A percentile compares a stretch with the other conserved stretches of the same genome.
These are phyloP conservation scores for Lentinula detonsa DNA, from an alignment of 768 basidiomycete species.

Conservation along the genomic window DNA sequence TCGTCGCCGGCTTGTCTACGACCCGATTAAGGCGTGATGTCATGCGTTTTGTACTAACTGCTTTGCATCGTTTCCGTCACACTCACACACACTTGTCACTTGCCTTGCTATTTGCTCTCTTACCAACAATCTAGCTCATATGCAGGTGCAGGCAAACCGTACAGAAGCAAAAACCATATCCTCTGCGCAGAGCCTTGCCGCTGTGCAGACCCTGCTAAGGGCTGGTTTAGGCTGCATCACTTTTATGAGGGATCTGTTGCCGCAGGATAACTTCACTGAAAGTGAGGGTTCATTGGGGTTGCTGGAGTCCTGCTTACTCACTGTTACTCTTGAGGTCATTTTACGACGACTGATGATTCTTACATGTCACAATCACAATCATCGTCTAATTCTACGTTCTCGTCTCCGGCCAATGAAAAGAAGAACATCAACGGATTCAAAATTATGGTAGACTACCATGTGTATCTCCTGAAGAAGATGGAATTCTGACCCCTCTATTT, in stretches of 20 bases:
- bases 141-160: conserved; percentile 34
- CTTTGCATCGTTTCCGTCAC: no score
- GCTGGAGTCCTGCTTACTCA: conserved; percentile 1
- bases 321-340: conserved; percentile 34
- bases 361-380: conserved; percentile 19
- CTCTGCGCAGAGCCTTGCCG: conserved; percentile 56
- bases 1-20: no score
- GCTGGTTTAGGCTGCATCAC: conserved; percentile 75
- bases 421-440: conserved; percentile 58
- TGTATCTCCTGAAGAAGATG: neutral
- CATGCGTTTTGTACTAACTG: no score
- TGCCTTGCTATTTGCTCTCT: no score
- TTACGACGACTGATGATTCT: conserved; percentile 45
- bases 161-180: conserved; percentile 41
- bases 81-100: no score
- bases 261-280: conserved; percentile 73
- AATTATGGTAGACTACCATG: conserved; percentile 43
- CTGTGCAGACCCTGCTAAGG: conserved; percentile 65
- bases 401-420: conserved; percentile 24
- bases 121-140: conserved; percentile 7
- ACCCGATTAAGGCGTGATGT: no score
- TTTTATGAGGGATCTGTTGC: conserved; percentile 70
- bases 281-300: conserved; percentile 29
- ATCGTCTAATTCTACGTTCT: conserved; percentile 29
- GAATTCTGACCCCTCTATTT: neutral